Conservation (phyloP, 441 rosid genomes). For the Populus hybrid region DNA sequence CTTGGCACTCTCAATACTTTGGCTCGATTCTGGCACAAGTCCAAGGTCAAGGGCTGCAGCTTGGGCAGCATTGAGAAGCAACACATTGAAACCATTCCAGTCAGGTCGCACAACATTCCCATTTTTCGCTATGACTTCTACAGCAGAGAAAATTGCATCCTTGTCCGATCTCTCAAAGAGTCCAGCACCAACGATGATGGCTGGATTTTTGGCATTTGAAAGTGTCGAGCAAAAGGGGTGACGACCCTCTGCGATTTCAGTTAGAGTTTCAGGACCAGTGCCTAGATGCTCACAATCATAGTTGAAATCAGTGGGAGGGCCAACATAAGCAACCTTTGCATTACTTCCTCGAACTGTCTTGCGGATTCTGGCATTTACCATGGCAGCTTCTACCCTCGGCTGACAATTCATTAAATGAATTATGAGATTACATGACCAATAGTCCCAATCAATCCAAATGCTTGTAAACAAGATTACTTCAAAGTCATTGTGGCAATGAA, state of each 20-base stretch:
- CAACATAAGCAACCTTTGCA: slow-evolving; percentile 87
- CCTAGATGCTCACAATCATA: slow-evolving; percentile 84
- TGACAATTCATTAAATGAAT: slow-evolving; percentile 33
- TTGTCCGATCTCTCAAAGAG: slow-evolving; percentile 75
- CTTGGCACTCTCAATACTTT: slow-evolving; percentile 67
- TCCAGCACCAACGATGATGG: slow-evolving; percentile 81
- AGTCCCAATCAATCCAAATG: neutral
- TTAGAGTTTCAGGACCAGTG: slow-evolving; percentile 71
- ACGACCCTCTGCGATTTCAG: slow-evolving; percentile 69
- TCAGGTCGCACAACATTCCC: slow-evolving; percentile 68
- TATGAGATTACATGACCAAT: slow-evolving; percentile 12
- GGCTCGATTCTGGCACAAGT: slow-evolving; percentile 64
- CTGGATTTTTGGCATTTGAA: slow-evolving; percentile 77
- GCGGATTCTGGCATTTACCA: slow-evolving; percentile 89
- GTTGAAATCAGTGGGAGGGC: slow-evolving; percentile 73
- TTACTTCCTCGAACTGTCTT: slow-evolving; percentile 76
- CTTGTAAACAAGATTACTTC: neutral
- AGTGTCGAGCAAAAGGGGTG: slow-evolving; percentile 67
- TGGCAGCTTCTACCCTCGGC: slow-evolving; percentile 96
- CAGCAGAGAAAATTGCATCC: slow-evolving; percentile 64
- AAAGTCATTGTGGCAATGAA: neutral
- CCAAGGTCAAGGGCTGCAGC: slow-evolving; percentile 98
- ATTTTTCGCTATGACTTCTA: slow-evolving; percentile 63
- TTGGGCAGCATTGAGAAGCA: slow-evolving; percentile 88
- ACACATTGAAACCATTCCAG: slow-evolving; percentile 87